A percentile compares a stretch with the other conserved stretches of the same genome.
Evolutionary conservation across 352 stramenopile species (phyloP).

Genomic region (Elongisporangium senticosum): DNA sequence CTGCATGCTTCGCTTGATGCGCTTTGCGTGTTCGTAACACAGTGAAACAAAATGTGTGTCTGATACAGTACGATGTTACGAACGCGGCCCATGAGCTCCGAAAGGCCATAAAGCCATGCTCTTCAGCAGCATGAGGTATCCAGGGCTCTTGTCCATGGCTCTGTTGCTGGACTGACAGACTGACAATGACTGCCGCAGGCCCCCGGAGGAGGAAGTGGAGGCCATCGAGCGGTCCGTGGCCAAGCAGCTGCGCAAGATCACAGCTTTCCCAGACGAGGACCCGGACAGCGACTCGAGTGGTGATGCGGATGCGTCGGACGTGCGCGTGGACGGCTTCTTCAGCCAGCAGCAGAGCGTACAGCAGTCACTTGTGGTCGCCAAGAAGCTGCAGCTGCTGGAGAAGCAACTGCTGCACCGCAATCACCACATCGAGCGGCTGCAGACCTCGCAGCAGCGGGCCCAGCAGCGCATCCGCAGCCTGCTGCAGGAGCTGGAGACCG

Average conservation of each 20-base stretch:
- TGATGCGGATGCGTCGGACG: not conserved
- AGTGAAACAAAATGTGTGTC: too few relatives aligned
- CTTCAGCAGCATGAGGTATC: slow-evolving; percentile 30
- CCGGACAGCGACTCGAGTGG: slow-evolving; percentile 8
- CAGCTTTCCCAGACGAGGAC: slow-evolving; percentile 6
- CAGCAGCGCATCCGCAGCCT: slow-evolving; percentile 24
- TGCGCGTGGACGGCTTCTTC: slow-evolving; percentile 24
- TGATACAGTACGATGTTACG: not conserved
- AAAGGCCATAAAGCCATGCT: not conserved
- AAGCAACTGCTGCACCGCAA: slow-evolving; percentile 39
- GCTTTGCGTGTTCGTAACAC: not conserved
- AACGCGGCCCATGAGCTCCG: not conserved
- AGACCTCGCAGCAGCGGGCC: slow-evolving; percentile 16
- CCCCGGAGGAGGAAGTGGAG: slow-evolving; percentile 15
- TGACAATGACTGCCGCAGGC: slow-evolving; percentile 6
- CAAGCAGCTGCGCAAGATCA: slow-evolving; percentile 18
- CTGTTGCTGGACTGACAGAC: not conserved
- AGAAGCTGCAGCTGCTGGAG: slow-evolving; percentile 49
- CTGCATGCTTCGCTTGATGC: not conserved
- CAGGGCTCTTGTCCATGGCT: not conserved
- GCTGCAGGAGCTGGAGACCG: slow-evolving; percentile 22
- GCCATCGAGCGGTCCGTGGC: slow-evolving; percentile 21
- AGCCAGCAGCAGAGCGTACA: slow-evolving; percentile 39
- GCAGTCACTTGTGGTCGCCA: slow-evolving; percentile 28
- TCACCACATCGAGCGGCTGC: slow-evolving; percentile 28